Evolutionary conservation across 1,284 basidiomycete species (phyloP), one percentile per base, ranked within the genome.

Genomic region (Irpex rosettiformis): DNA sequence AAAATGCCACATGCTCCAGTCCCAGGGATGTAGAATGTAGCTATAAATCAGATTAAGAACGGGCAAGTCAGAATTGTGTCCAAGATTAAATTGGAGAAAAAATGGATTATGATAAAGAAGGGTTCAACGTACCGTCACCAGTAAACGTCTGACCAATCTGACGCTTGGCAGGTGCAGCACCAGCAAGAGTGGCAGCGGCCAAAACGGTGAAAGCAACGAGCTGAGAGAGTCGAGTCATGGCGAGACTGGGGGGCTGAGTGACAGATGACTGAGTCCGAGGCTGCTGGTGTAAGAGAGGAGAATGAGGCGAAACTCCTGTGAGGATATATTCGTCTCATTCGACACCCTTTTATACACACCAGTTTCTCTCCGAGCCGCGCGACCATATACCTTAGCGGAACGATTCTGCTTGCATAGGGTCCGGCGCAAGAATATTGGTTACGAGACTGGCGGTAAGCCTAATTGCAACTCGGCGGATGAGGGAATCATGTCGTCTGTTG

Each of bases 11-110:
- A 73, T 49, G 65, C 68, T 28, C 72, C 72, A 25, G 71, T 65
- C 40, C 71, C 72, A 47, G 69, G 62, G 18, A 66, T 58, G 60
- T 66, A 73, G 56, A 58, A 73, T 22, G 70, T 72, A 13, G 70
- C 71, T 58, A 18, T 37, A 11, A n/a, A n/a, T n/a, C 7, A n/a
- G 33, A n/a, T n/a, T n/a, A n/a, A n/a, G n/a, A n/a, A n/a, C n/a
- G n/a, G 3, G 22, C 22, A 10, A 47, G 43, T 47, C 43, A 47
- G n/a, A n/a, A n/a, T n/a, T n/a, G 7, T 37, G 33, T 2, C 1
- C 0, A 8, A 16, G 3, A 37, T 37, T 16, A 16, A 37, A 37
- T 11, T 8, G 33, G 33, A 37, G 16, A 16, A 37, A 37, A 37
- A 8, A 4, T n/a, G n/a, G n/a, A 8, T n/a, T n/a, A 40, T 40